phyloP scores from a whole-genome alignment of 306 rosid species.

The Trifolium dubium region DNA sequence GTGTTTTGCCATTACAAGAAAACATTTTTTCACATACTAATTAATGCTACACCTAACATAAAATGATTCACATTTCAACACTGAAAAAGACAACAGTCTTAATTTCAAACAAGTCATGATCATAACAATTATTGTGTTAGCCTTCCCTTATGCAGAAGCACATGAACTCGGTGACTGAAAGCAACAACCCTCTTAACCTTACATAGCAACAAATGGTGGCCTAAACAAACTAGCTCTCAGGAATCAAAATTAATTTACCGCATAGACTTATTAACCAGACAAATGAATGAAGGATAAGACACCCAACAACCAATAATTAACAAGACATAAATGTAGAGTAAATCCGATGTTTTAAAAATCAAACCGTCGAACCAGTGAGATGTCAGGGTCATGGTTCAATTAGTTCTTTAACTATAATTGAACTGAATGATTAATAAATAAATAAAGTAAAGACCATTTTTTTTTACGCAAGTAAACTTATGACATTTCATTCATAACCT shows the following conservation, averaged over 20 bases:
- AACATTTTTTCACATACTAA: slow-evolving; percentile 10
- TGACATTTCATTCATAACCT: too few species aligned
- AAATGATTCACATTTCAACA: slow-evolving; percentile 13
- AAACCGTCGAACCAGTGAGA: background rate
- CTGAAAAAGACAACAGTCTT: slow-evolving; percentile 2
- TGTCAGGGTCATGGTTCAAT: background rate
- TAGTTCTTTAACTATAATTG: background rate
- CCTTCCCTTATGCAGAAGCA: background rate
- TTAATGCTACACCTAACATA: slow-evolving; percentile 8
- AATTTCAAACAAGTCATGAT: slow-evolving; percentile 10
- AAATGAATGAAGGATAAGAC: slow-evolving; percentile 10
- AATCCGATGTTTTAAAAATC: background rate
- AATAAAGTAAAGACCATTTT: background rate
- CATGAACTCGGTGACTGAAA: background rate
- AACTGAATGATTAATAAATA: background rate
- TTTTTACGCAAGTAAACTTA: too few species aligned
- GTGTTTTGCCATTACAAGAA: slow-evolving; percentile 6
- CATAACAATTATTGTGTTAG: slow-evolving; percentile 14
- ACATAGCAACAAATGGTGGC: slow-evolving; percentile 12
- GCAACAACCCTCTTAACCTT: background rate
- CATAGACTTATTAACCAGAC: background rate
- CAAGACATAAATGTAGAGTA: background rate
- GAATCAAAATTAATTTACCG: background rate
- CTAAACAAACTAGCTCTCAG: slow-evolving; percentile 3
- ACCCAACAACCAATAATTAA: slow-evolving; percentile 18